These are phyloP conservation scores for Cylindrodendrum hubeiense DNA, from an alignment of 2,329 filamentous ascomycete species.

Conservation along the genomic window DNA sequence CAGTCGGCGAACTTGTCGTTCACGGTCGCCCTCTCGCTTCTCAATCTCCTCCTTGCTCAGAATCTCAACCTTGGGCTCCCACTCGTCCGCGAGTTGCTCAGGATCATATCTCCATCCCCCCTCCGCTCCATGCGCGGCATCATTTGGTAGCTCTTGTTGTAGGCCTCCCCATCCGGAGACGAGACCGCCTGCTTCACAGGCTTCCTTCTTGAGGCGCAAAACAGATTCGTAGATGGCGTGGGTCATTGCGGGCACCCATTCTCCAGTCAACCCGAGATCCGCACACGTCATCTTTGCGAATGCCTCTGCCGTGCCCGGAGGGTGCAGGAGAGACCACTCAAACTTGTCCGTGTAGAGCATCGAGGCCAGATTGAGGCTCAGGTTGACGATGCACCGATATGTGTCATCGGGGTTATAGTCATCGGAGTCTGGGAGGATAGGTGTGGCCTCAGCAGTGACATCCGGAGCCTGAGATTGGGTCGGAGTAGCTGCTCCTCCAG, in stretches of 20 bases:
- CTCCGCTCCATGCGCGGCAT: conserved; percentile 83
- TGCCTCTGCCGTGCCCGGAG: conserved; percentile 89
- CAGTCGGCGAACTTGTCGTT: conserved; percentile 88
- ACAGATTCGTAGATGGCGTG: conserved; percentile 98
- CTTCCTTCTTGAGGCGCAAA: conserved; percentile 92
- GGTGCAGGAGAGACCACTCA: conserved; percentile 95
- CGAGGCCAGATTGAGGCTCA: conserved; percentile 93
- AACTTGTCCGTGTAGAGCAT: conserved; percentile 97
- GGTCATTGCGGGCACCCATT: conserved; percentile 95
- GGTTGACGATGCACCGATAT: conserved; percentile 90
- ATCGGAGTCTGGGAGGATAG: conserved; percentile 72
- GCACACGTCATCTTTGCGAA: conserved; percentile 95
- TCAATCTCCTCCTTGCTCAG: conserved; percentile 97
- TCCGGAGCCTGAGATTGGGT: conserved; percentile 58
- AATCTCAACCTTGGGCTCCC: conserved; percentile 85
- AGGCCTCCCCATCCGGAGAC: conserved; percentile 77
- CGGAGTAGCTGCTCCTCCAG: conserved; percentile 64
- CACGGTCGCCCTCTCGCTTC: conserved; percentile 93
- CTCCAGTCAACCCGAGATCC: conserved; percentile 87
- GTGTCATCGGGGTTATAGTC: conserved; percentile 92
- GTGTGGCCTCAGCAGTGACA: conserved; percentile 78
- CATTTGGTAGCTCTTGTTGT: conserved; percentile 82
- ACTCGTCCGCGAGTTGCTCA: conserved; percentile 86
- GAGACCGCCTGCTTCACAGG: conserved; percentile 90
- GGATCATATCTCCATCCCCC: conserved; percentile 97